phyloP scores from a whole-genome alignment of 1,284 basidiomycete genomes.

The Vanrija humicola region DNA sequence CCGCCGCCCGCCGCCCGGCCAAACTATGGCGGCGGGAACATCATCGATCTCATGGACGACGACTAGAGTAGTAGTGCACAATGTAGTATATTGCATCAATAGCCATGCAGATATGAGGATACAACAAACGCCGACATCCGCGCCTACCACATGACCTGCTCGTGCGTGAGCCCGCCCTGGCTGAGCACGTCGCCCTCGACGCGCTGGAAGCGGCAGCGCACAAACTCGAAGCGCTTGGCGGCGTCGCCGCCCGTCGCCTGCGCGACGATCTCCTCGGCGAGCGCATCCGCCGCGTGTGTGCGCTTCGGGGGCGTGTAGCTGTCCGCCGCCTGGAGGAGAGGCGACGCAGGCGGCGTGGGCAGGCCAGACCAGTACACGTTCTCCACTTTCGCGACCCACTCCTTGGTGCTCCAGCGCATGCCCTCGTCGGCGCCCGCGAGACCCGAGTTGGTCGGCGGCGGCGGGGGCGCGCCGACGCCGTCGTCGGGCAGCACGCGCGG shows the following conservation, averaged over 20 bases:
- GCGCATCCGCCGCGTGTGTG: slow-evolving; percentile 1
- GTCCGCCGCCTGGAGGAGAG: slow-evolving; percentile 16
- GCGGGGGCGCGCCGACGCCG: slow-evolving; percentile 26
- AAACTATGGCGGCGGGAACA: no score
- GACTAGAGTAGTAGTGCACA: no score
- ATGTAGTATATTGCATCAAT: no score
- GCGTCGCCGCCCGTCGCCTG: slow-evolving; percentile 21
- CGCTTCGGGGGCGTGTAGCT: not conserved
- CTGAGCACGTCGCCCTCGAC: slow-evolving; percentile 83
- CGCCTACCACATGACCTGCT: slow-evolving; percentile 75
- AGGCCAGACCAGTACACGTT: slow-evolving; percentile 64
- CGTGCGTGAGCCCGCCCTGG: slow-evolving; percentile 40
- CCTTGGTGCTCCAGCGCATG: slow-evolving; percentile 54
- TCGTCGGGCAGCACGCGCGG: slow-evolving; percentile 56
- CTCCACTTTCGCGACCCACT: slow-evolving; percentile 75
- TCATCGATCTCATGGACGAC: no score
- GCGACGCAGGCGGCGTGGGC: slow-evolving; percentile 56
- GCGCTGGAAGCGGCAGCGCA: slow-evolving; percentile 77
- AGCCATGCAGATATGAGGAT: no score
- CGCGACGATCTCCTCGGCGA: not conserved
- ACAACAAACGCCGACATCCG: not conserved
- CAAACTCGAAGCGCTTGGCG: slow-evolving; percentile 52
- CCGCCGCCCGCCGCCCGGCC: no score
- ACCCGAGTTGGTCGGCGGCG: slow-evolving; percentile 11
- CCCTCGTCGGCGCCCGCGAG: slow-evolving; percentile 49